Evolutionary conservation across 2,329 filamentous ascomycete species (phyloP).

Genomic region (Trichoderma breve): DNA sequence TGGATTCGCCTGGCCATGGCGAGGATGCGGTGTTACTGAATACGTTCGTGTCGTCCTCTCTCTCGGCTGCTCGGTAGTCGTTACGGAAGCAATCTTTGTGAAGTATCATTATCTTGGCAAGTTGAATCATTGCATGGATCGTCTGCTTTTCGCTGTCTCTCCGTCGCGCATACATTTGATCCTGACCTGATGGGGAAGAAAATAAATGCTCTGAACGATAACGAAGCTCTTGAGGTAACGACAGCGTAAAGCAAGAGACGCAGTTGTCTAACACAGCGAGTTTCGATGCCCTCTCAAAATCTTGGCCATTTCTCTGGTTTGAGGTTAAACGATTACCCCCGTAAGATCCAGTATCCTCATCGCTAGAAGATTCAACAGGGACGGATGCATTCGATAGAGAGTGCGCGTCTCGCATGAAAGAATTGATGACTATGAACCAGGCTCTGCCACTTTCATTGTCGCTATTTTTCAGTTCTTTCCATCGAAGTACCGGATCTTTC

Average conservation of each 20-base stretch:
- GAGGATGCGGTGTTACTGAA: not conserved
- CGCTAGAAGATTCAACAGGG: not conserved
- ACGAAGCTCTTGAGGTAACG: not conserved
- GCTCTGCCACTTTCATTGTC: not conserved
- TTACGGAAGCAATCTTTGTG: not conserved
- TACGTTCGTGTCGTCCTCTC: not conserved
- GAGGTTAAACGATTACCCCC: not conserved
- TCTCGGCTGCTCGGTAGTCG: not conserved
- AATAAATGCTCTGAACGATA: not conserved
- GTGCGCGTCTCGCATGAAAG: not conserved
- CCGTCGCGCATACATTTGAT: not conserved
- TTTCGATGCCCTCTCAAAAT: not conserved
- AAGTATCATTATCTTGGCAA: not conserved
- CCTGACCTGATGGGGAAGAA: not conserved
- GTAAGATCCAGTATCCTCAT: not conserved
- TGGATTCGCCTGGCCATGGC: not conserved
- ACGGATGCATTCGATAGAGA: not conserved
- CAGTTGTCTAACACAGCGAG: not conserved
- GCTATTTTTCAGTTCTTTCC: not conserved
- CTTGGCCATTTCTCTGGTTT: not conserved
- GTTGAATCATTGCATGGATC: not conserved
- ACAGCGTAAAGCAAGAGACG: not conserved
- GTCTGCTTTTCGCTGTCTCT: not conserved
- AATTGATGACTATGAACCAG: not conserved
- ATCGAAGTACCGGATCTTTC: not conserved